Evolutionary conservation across 768 basidiomycete species (phyloP), one percentile per base, ranked within the genome.

Genomic region (Mycena amicta): DNA sequence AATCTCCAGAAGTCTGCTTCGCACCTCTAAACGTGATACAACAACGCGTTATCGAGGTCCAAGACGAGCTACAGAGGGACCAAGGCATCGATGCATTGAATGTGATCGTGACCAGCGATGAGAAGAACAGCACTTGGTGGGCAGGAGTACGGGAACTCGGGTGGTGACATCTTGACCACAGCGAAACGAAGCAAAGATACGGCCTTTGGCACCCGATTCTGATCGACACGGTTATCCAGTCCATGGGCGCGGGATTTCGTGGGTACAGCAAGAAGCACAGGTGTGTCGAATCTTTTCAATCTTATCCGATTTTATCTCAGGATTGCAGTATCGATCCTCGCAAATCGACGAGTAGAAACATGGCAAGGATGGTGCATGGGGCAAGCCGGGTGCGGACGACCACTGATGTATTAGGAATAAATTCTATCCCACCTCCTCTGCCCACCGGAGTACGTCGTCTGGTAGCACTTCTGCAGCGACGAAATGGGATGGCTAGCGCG

Each of bases 151-250:
- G 57, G 12, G 57, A 65, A 16, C 55, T 59, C 3, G 75, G 77
- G 0, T 77, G 76, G 76, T 59, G 57, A 2, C 60, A 64, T 18
- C 51, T 74, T 4, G 72, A 77, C 57, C 75, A 73, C 53, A 59
- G 65, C 12, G 31, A 33, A 26, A 76, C 74, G 18, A 69, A 58
- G 43, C 70, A 73, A 57, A 53, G 56, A 16, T 66, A 68, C 51
- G 71, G 74, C 18, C 55, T 56, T 37, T 75, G 74, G 74, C 72
- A 82, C 66, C 75, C 80, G 3, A 64, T 80, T 22, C 66, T 84
- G 47, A 65, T 84, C 25, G 83, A 84, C 57, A 77, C 81, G 2
- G 77, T 78, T n/a, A 72, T 83, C 52, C 83, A 84, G 59, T 80
- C 80, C 2, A 68, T 65, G 49, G 78, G 75, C 6, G 63, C 72